Evolutionary conservation across 306 rosid genomes (phyloP), one percentile per base, ranked within the genome.

Genomic region (Lathyrus aphaca): DNA sequence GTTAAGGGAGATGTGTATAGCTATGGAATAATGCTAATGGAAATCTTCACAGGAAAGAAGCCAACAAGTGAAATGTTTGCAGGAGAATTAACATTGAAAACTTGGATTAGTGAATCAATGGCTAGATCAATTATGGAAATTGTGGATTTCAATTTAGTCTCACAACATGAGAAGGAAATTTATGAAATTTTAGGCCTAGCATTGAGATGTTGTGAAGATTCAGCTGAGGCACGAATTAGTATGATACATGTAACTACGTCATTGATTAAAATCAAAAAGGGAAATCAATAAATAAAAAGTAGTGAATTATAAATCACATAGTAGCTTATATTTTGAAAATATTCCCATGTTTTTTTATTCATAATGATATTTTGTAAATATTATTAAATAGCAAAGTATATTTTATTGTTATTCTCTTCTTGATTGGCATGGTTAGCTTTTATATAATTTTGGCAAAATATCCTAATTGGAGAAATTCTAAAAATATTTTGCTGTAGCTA

Each of bases 1-100:
- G 14, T 72, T 10, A 72, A 62, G n/a, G 77, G 77, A 48, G 77
- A 72, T 72, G 69, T 72, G n/a, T 72, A 72, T 12, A 72, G 70
- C 17, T 72, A 72, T 37, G 76, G 76, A 12, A 60, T 72, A 30
- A 48, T 61, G 76, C 43, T 72, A 46, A 72, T 61, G 63, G 77
- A 72, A 49, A 25, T 72, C 42, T 72, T 72, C 70, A 62, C 77
- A 21, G 39, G 43, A 62, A 61, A 72, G 42, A 72, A 13, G 30
- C 70, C 77, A 18, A 72, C 77, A 5, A 60, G 62, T 72, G 77
- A 72, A 35, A 62, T 61, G 70, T 72, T 72, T 72, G 40, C 14
- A 19, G 51, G 2, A 62, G 69, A 10, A 15, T 62, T 62, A 12
- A 72, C 30, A 6, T 37, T 72, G 42, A 72, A 72, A 72, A 49